Base-by-base conservation (phyloP, 805 yeast species). In the Nakazawaea anatomiae region DNA sequence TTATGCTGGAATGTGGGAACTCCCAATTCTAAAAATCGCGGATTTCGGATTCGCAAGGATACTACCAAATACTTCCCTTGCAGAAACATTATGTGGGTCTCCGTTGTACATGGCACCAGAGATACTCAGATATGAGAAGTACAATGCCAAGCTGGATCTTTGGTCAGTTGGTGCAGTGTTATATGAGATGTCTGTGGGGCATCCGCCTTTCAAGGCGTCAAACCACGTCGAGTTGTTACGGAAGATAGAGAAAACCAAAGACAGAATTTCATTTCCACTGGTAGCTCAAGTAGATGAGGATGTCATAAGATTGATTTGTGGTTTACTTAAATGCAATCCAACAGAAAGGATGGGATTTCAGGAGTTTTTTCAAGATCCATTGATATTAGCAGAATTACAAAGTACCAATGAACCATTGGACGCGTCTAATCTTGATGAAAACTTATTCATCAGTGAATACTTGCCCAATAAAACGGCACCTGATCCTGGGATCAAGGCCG, bases 71-170 rank as follows among this genome's bases (percentile, higher is more conserved):
- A 87, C 97, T 1, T 85, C 96, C 1, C 75, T 94, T 80, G 98
- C 98, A 1, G 99, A 94, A 64, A 94, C 99, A 1, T 73, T 94
- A 57, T 94, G 99, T 74, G 99, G 99, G 1, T 89, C 96, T 9
- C 99, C 99, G 3, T 76, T 94, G 42, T 94, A 94, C 68, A 94
- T 94, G 99, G 99, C 99, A 0, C 99, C 99, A 0, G 99, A 94
- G 69, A 94, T 94, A 45, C 72, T 94, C 58, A 76, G 96, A 55
- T 91, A 89, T 62, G 97, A 94, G 65, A 94, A 90, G 68, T 94
- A 94, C 70, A 90, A 91, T 58, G 99, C 98, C 5, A 91, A 90
- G 65, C 98, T 97, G 0, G 99, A 94, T 64, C 69, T 94, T 56
- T 94, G 99, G 99, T 90, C 97, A 6, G 96, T 92, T 4, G 99